A percentile compares a stretch with the other conserved stretches of the same genome.
These are phyloP conservation scores for Xerophyta viscosa DNA, from an alignment of 106 monocot species.

Conservation along the genomic window DNA sequence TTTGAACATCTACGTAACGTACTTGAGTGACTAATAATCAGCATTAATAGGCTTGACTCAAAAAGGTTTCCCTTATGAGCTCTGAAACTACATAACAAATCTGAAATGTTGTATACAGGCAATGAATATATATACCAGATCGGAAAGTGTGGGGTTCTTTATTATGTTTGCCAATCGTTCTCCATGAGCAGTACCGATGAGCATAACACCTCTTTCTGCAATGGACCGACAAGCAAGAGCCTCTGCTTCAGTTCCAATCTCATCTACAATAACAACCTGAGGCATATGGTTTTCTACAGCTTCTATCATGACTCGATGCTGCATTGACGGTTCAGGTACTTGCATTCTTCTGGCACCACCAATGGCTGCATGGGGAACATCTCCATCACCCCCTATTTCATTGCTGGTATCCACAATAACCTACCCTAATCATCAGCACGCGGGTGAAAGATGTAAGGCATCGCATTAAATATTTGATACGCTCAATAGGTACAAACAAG, in stretches of 20 bases:
- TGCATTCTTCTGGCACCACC: slow-evolving; percentile 96
- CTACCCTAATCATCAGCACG: slow-evolving; percentile 61
- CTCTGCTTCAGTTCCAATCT: slow-evolving; percentile 94
- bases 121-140: slow-evolving; percentile 45
- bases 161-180: slow-evolving; percentile 85
- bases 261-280: slow-evolving; percentile 95
- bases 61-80: no score
- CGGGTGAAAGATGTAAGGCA: slow-evolving; percentile 34
- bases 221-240: slow-evolving; percentile 82
- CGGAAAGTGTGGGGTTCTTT: slow-evolving; percentile 80
- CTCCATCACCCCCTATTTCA: slow-evolving; percentile 97
- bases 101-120: no score
- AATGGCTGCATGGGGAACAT: slow-evolving; percentile 84
- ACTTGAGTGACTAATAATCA: no score
- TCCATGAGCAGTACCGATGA: slow-evolving; percentile 99
- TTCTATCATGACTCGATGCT: slow-evolving; percentile 91
- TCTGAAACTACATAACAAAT: no score
- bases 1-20: no score
- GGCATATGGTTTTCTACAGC: slow-evolving; percentile 99
- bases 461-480: slow-evolving; percentile 48
- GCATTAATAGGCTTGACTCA: no score
- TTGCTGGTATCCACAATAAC: slow-evolving; percentile 97
- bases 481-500: no score
- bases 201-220: slow-evolving; percentile 95
- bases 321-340: slow-evolving; percentile 82